phyloP scores from a whole-genome alignment of 2,329 filamentous ascomycete genomes.

The Fusarium concolor region DNA sequence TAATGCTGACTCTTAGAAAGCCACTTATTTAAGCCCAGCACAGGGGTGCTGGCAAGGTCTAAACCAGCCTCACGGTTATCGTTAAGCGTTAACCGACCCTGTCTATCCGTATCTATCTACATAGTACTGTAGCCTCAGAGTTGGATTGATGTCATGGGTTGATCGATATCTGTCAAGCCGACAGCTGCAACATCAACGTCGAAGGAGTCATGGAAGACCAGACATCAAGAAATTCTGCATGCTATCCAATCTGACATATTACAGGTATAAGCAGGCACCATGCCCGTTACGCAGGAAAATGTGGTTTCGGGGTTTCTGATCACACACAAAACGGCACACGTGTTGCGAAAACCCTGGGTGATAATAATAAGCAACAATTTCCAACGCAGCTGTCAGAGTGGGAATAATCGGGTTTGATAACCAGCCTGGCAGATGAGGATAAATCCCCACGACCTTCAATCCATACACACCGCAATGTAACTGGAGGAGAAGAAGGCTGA shows the following conservation, averaged over 20 bases:
- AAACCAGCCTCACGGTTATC: constrained; percentile 13
- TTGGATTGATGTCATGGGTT: background rate
- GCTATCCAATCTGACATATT: background rate
- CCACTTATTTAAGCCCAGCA: background rate
- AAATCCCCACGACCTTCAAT: constrained; percentile 1
- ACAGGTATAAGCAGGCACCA: constrained; percentile 3
- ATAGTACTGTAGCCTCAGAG: constrained; percentile 14
- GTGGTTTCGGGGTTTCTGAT: constrained; percentile 1
- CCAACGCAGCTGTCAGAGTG: constrained; percentile 23
- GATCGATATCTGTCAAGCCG: background rate
- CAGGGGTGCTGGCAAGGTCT: background rate
- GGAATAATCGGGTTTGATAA: constrained; percentile 42
- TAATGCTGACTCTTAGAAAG: background rate
- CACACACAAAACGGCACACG: background rate
- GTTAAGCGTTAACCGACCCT: constrained; percentile 35
- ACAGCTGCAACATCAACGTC: background rate
- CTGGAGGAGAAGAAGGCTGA: background rate
- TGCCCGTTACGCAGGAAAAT: constrained; percentile 4
- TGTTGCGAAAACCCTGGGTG: background rate
- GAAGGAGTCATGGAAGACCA: background rate
- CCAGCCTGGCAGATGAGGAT: background rate
- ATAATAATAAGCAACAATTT: background rate
- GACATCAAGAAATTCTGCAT: background rate
- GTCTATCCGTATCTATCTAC: background rate
- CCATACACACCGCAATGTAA: constrained; percentile 34